Base-by-base conservation (phyloP, 2,329 filamentous ascomycete genomes). In the Whalleya microplaca region DNA sequence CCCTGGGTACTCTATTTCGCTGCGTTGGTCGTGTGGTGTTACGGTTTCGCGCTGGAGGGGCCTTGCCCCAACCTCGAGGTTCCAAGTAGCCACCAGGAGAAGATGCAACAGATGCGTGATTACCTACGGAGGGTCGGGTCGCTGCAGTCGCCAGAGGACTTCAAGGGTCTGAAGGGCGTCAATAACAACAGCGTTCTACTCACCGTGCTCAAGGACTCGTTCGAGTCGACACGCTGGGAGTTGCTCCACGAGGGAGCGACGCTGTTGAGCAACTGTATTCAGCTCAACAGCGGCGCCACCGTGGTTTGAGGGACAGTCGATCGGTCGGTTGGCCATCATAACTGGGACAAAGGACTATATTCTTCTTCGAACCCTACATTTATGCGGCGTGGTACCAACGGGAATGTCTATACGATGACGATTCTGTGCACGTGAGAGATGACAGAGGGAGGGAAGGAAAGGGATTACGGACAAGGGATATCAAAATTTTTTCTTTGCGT, bases 1-100 rank as follows among this genome's bases (percentile, higher is more conserved):
- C 91, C 94, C 0, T 99, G 95, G 94, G 92, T 97, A 10, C 79
- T 98, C 49, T 99, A 97, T 74, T 96, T 96, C 70, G 91, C 95
- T 0, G 87, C 88, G 0, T 81, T 99, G 14, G 91, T 97, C 20
- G 90, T 98, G 1, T 99, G 95, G 95, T 92, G 87, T 58, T 99
- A 98, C 68, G 94, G 93, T 2, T 97, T 87, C 70, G 92, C 94
- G 0, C 78, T 96, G 19, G 95, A 98, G 65, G 95, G 95, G 0
- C 84, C 92, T 0, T 84, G 90, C 55, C 77, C 81, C 6, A 75
- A 73, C 3, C 68, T 75, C 48, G 80, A 75, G 64, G 75, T 77
- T 19, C 84, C 90, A 53, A 73, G 72, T 40, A 87, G 80, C 1
- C 80, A 81, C 47, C 82, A 86, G 14, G 88, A 91, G 60, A 88